Base-by-base conservation (phyloP, 139 green algal genomes). In the Auxenochlorella pyrenoidosa region DNA sequence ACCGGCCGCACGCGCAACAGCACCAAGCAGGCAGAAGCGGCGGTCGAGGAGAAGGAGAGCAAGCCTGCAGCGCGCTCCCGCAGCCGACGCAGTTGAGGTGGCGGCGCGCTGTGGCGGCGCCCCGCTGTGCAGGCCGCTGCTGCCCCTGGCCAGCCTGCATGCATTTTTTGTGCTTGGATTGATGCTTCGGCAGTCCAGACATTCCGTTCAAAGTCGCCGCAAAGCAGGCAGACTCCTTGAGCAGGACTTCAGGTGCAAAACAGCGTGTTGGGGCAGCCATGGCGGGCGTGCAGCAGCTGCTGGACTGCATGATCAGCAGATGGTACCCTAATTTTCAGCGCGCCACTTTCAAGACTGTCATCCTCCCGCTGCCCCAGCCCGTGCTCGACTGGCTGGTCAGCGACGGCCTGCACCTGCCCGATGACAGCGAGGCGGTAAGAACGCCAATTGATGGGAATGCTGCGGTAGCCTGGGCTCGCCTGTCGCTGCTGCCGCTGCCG, bases 371-470 rank as follows among this genome's bases (percentile, higher is more conserved):
- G 21, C 84, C 91, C 13, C 34, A 84, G 26, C 89, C 91, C 0
- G 93, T 97, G 59, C 77, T 94, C 13, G 58, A 90, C 21, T 97
- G 91, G 58, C 88, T 98, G 26, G 79, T 95, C 6, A 87, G 93
- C 26, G 94, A 97, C 75, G 94, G 94, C 18, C 63, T 97, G 16
- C 90, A 93, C 43, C 36, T 95, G 13, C 36, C 75, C 26, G 88
- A 90, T 19, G 85, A 79, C 58, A 87, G 71, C 77, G 43, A 72
- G 34, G 94, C 93, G 90, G 93, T 96, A 73, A 84, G 91, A 24
- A 38, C 3, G 0, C 16, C 71, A 8, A 44, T 19, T 34, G 13
- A 5, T 34, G 0, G 3, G 0, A 28, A 34, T 51, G 28, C 5
- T 3, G 10, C 26, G 0, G 63, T n/a, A 43, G 41, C 34, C 47